Evolutionary conservation across 257 asterid genomes (phyloP).

Genomic region (Salvia miltiorrhiza): DNA sequence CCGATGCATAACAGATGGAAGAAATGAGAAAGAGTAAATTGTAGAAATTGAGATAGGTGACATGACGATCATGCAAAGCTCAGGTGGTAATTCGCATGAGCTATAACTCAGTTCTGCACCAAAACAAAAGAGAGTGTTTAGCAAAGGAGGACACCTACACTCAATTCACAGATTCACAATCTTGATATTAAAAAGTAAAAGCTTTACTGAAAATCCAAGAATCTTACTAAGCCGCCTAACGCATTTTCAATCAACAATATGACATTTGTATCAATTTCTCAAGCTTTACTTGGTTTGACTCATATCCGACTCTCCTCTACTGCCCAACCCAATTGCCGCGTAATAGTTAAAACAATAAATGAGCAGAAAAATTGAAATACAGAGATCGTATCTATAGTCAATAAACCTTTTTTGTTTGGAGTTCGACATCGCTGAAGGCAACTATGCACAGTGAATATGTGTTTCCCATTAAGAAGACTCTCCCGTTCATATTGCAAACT

Average conservation of each 20-base stretch:
- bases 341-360: too few species aligned
- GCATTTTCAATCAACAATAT: too few species aligned
- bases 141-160: too few species aligned
- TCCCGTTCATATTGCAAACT: slow-evolving; percentile 40
- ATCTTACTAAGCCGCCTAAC: too few species aligned
- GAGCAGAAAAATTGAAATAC: too few species aligned
- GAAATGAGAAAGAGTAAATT: slow-evolving; percentile 55
- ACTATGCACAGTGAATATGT: slow-evolving; percentile 42
- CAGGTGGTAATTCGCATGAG: slow-evolving; percentile 74
- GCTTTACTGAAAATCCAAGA: not conserved
- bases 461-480: slow-evolving; percentile 48
- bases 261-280: too few species aligned
- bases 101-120: slow-evolving; percentile 43
- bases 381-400: not conserved
- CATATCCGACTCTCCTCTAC: too few species aligned
- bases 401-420: slow-evolving; percentile 48
- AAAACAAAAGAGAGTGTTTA: not conserved
- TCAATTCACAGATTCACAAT: not conserved
- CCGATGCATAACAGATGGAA: slow-evolving; percentile 76
- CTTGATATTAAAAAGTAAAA: not conserved
- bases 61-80: slow-evolving; percentile 64
- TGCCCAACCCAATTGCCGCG: too few species aligned
- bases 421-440: slow-evolving; percentile 43
- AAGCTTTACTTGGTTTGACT: too few species aligned
- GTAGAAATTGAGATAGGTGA: slow-evolving; percentile 56